These are phyloP conservation scores for Xylaria bambusicola DNA, from an alignment of 495 filamentous ascomycete genomes.

Conservation along the genomic window DNA sequence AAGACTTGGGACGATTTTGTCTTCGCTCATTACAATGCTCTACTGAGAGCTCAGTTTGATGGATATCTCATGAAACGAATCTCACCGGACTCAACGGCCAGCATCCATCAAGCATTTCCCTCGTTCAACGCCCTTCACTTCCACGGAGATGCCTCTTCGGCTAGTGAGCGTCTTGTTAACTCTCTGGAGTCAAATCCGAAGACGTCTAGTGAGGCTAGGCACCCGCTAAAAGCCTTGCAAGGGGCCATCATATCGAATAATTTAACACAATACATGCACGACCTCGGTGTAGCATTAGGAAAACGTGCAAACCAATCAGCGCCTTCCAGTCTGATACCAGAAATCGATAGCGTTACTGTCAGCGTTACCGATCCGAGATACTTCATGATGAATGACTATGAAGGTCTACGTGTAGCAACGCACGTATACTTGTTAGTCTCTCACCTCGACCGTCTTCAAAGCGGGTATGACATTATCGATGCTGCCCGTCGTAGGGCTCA, in stretches of 20 bases:
- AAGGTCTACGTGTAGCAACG: constrained; percentile 60
- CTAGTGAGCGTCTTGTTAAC: constrained; percentile 52
- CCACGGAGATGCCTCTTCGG: constrained; percentile 51
- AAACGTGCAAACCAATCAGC: constrained; percentile 52
- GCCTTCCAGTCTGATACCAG: constrained; percentile 53
- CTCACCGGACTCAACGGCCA: constrained; percentile 41
- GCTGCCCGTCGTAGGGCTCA: constrained; percentile 36
- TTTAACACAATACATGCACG: constrained; percentile 56
- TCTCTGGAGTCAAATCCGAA: constrained; percentile 49
- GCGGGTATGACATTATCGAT: constrained; percentile 42
- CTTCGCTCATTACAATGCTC: constrained; percentile 85
- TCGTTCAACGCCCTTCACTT: constrained; percentile 57
- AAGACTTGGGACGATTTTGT: constrained; percentile 84
- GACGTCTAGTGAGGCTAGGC: constrained; percentile 50
- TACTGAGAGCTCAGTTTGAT: constrained; percentile 72
- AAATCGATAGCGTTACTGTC: constrained; percentile 30
- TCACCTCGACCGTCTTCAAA: constrained; percentile 54
- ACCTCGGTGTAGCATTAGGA: constrained; percentile 59
- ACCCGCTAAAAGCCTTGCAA: constrained; percentile 65
- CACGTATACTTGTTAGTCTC: constrained; percentile 57
- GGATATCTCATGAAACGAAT: constrained; percentile 54
- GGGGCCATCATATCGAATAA: constrained; percentile 63
- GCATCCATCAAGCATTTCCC: constrained; percentile 46
- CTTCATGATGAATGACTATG: constrained; percentile 54
- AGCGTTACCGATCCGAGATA: constrained; percentile 42